These are phyloP conservation scores for Pichia manshurica DNA, from an alignment of 805 yeast genomes.

Conservation along the genomic window DNA sequence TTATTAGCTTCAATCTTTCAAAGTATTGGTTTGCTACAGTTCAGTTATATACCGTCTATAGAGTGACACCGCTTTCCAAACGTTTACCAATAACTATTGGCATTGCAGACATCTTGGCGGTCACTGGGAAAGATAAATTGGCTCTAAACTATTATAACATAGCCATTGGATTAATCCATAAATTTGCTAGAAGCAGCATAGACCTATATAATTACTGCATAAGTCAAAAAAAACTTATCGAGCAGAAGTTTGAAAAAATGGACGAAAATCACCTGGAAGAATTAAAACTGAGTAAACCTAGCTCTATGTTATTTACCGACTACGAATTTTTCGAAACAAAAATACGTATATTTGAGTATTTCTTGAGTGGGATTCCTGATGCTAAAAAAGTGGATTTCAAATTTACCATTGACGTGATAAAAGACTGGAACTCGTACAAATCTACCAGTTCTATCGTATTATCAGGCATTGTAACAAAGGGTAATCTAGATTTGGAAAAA, in stretches of 20 bases:
- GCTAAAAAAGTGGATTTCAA: not conserved
- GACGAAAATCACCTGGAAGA: not conserved
- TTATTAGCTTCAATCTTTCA: not conserved
- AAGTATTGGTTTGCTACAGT: not conserved
- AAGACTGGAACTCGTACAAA: constrained; percentile 1
- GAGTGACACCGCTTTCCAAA: not conserved
- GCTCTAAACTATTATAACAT: not conserved
- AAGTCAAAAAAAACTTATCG: not conserved
- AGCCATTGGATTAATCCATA: not conserved
- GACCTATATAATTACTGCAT: not conserved
- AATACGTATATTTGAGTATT: not conserved
- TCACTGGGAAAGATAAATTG: not conserved
- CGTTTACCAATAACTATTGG: not conserved
- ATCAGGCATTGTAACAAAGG: constrained; percentile 4
- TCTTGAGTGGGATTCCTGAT: not conserved
- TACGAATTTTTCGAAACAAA: not conserved
- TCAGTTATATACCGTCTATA: not conserved
- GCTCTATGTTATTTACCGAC: not conserved
- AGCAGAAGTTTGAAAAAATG: not conserved
- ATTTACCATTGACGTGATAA: not conserved
- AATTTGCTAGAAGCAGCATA: not conserved
- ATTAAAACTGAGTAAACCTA: not conserved
- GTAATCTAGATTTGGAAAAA: not conserved
- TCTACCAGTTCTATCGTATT: not conserved
- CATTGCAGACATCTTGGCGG: not conserved